These are phyloP conservation scores for Fusarium sp. DNA, from an alignment of 2,329 filamentous ascomycete genomes.

Conservation along the genomic window DNA sequence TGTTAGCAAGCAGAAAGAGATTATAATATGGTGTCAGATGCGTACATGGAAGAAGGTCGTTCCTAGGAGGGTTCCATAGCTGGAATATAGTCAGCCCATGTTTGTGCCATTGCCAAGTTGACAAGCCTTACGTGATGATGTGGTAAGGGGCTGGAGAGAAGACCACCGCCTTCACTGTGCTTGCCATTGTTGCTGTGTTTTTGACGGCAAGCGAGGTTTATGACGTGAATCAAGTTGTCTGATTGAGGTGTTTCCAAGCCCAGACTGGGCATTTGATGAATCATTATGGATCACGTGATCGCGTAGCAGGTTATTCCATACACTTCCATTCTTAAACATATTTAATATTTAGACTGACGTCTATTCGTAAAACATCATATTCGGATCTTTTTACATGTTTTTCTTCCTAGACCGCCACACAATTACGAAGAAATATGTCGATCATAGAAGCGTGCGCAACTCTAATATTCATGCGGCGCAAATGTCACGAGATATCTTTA, in stretches of 20 bases:
- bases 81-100: slow-evolving; percentile 50
- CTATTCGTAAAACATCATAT: too few species aligned
- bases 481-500: too few species aligned
- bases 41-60: slow-evolving; percentile 83
- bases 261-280: slow-evolving; percentile 8
- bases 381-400: too few species aligned
- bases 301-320: too few species aligned
- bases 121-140: slow-evolving; percentile 69
- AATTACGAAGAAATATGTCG: too few species aligned
- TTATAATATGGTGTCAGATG: background rate
- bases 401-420: too few species aligned
- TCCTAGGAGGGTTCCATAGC: slow-evolving; percentile 88
- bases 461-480: too few species aligned
- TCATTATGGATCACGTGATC: background rate
- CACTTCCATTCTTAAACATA: too few species aligned
- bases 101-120: background rate
- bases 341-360: too few species aligned
- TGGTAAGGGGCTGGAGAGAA: slow-evolving; percentile 77
- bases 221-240: slow-evolving; percentile 16
- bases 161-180: slow-evolving; percentile 61
- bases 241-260: slow-evolving; percentile 9
- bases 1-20: slow-evolving; percentile 10
- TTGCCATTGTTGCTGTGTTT: slow-evolving; percentile 52
- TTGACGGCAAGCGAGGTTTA: slow-evolving; percentile 9
- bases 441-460: too few species aligned